A percentile compares a stretch with the other conserved stretches of the same genome.
Evolutionary conservation across 176 grass and related monocot species (phyloP).

Genomic region (Guadua angustifolia): DNA sequence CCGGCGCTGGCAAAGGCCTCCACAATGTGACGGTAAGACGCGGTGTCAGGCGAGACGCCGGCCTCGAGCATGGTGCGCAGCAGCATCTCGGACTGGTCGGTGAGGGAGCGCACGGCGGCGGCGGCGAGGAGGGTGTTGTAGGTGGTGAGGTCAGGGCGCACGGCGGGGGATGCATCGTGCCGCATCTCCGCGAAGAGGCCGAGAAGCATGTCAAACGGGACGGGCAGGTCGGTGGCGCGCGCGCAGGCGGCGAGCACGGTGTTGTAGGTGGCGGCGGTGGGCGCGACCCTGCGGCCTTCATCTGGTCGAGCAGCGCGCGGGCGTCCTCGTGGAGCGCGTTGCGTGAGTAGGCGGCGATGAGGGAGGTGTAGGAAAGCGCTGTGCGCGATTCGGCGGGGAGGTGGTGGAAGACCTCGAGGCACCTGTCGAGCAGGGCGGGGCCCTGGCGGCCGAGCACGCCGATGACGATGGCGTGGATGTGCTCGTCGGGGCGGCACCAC

Average conservation of each 20-base stretch:
- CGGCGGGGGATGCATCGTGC: slow-evolving; percentile 67
- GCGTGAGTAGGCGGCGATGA: slow-evolving; percentile 88
- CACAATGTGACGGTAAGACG: slow-evolving; percentile 72
- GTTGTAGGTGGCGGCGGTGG: slow-evolving; percentile 91
- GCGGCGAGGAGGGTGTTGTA: slow-evolving; percentile 94
- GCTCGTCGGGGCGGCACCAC: slow-evolving; percentile 98
- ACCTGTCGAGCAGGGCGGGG: slow-evolving; percentile 79
- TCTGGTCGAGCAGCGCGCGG: slow-evolving; percentile 73
- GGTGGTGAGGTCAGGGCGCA: slow-evolving; percentile 83
- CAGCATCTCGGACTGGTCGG: slow-evolving; percentile 90
- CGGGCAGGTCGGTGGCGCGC: slow-evolving; percentile 63
- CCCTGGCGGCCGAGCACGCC: slow-evolving; percentile 86
- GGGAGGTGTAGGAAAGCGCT: slow-evolving; percentile 91
- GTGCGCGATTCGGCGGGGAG: slow-evolving; percentile 61
- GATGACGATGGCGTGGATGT: slow-evolving; percentile 93
- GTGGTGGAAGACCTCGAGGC: slow-evolving; percentile 67
- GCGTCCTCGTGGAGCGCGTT: slow-evolving; percentile 77
- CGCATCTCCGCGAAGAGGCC: slow-evolving; percentile 95
- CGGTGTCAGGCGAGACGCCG: slow-evolving; percentile 62
- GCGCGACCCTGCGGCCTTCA: slow-evolving; percentile 68
- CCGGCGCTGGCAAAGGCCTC: slow-evolving; percentile 64
- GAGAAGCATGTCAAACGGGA: slow-evolving; percentile 78
- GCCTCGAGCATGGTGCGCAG: slow-evolving; percentile 87
- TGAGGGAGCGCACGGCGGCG: slow-evolving; percentile 55
- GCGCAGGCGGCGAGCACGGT: slow-evolving; percentile 82